Evolutionary conservation across 257 asterid species (phyloP).

Genomic region (Ilex aquifolium): DNA sequence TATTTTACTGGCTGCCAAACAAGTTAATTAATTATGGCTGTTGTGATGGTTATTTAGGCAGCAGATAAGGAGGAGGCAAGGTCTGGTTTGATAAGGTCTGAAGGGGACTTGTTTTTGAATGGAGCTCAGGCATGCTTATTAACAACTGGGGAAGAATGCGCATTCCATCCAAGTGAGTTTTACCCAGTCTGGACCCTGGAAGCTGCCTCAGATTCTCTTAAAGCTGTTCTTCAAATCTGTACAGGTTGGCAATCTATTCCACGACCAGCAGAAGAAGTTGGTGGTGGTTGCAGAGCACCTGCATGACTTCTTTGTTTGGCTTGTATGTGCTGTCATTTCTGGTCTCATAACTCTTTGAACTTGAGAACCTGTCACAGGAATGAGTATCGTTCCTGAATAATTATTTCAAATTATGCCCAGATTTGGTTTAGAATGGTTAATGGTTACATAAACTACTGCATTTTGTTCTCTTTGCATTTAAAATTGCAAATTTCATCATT

Average conservation of each 20-base stretch:
- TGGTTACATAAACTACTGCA: background rate
- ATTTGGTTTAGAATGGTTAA: background rate
- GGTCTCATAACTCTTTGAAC: too few relatives aligned
- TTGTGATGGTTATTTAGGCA: constrained; percentile 38
- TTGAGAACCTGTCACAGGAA: too few relatives aligned
- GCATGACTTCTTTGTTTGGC: background rate
- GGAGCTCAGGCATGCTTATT: constrained; percentile 55
- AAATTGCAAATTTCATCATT: background rate
- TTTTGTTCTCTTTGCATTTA: background rate
- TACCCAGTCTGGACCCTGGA: constrained; percentile 74
- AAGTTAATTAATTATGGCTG: background rate
- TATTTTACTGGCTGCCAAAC: background rate
- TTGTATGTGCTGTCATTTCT: background rate
- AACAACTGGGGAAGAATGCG: constrained; percentile 29
- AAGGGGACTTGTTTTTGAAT: constrained; percentile 59
- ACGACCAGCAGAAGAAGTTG: constrained; percentile 26
- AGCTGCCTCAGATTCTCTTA: constrained; percentile 57
- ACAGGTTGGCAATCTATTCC: constrained; percentile 67
- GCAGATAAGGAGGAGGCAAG: constrained; percentile 56
- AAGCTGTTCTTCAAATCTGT: constrained; percentile 64
- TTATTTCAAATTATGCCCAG: background rate
- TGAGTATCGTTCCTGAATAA: background rate
- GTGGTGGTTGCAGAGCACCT: background rate
- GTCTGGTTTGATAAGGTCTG: constrained; percentile 67
- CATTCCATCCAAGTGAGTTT: constrained; percentile 68